Conservation (phyloP, 345 rosid species). For the Salix arbutifolia region DNA sequence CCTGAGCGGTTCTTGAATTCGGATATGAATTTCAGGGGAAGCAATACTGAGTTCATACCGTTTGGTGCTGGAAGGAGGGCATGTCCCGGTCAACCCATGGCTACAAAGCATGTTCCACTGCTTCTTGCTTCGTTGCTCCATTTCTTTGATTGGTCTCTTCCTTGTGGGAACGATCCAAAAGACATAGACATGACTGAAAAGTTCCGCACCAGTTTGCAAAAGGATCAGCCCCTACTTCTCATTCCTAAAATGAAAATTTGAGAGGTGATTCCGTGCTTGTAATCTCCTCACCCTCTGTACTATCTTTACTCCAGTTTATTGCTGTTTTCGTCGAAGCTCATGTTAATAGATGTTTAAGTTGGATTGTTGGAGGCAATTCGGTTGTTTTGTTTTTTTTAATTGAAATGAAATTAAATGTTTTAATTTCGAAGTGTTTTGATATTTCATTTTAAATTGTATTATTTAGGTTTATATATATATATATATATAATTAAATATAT, state of each 20-base stretch:
- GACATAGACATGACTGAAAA: conserved; percentile 16
- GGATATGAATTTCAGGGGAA: conserved; percentile 16
- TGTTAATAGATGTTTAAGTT: no score
- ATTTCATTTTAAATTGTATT: no score
- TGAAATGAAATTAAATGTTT: no score
- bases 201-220: conserved; percentile 15
- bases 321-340: no score
- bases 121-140: conserved; percentile 17
- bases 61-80: conserved; percentile 33
- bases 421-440: no score
- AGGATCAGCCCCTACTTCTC: conserved; percentile 17
- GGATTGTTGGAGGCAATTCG: no score
- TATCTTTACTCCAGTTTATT: no score
- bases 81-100: conserved; percentile 23
- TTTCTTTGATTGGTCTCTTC: conserved; percentile 28
- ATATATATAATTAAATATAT: no score
- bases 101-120: conserved; percentile 23
- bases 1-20: conserved; percentile 16
- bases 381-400: no score
- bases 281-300: neutral
- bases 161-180: neutral
- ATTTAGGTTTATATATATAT: no score
- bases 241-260: neutral
- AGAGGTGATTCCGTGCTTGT: neutral
- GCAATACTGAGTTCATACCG: conserved; percentile 20